Conservation (phyloP, 768 basidiomycete species). For the Russula abietina region DNA sequence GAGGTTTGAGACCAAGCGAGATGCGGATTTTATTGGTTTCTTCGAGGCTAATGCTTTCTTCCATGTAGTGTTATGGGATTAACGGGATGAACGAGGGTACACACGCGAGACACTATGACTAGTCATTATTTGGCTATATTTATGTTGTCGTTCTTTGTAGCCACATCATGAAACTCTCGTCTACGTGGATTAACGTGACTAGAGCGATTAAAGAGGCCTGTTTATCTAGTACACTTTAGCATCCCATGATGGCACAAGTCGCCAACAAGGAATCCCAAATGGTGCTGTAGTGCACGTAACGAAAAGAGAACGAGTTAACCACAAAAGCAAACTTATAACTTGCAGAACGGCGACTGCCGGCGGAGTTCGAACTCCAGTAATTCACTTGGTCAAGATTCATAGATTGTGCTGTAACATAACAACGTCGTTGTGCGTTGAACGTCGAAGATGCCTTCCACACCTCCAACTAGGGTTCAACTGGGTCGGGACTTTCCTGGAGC, state of each 20-base stretch:
- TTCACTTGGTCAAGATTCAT: too few relatives aligned
- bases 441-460: conserved; percentile 7
- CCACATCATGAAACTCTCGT: conserved; percentile 86
- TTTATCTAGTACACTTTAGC: conserved; percentile 44
- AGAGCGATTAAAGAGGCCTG: conserved; percentile 81
- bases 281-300: conserved; percentile 44
- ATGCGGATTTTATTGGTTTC: conserved; percentile 97
- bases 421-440: too few relatives aligned
- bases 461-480: not conserved
- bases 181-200: conserved; percentile 60
- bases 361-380: conserved; percentile 34
- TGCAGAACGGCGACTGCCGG: not conserved
- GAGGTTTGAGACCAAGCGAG: conserved; percentile 86
- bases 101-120: not conserved
- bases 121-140: conserved; percentile 11
- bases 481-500: conserved; percentile 33
- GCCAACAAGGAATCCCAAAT: conserved; percentile 46
- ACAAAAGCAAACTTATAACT: not conserved
- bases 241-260: conserved; percentile 48
- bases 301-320: conserved; percentile 27
- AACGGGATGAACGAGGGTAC: not conserved
- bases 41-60: conserved; percentile 85
- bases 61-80: conserved; percentile 39
- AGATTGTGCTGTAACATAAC: too few relatives aligned
- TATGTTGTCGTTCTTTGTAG: conserved; percentile 37